Evolutionary conservation across 148 eudicot species (phyloP), one percentile per base, ranked within the genome.

Genomic region (Drosera capensis): DNA sequence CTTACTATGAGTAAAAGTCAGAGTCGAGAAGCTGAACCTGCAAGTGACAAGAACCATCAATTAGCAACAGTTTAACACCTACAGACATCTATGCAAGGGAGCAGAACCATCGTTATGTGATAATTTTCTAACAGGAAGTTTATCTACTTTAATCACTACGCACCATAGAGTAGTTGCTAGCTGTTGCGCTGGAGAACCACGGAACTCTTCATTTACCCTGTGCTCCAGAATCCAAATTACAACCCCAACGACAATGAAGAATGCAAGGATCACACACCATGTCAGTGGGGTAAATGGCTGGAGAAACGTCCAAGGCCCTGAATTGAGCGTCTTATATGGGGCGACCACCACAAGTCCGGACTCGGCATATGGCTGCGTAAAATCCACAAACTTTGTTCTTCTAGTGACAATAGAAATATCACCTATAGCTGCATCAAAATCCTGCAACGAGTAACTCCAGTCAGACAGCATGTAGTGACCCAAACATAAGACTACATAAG

Each of bases 1-100:
- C 94, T 83, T 71, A 83, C 94, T 68, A 52, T 79, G 94, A 28
- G 80, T 57, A 14, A 68, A 73, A 62, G 79, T 75, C 70, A 76
- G 66, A 46, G 94, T 79, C 55, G 87, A 79, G 66, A 83, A 73
- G 56, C 84, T 74, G 67, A 83, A 83, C 84, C 94, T 83, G 83
- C 67, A 66, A 68, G 14, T 12, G 30, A 29, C 2, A 9, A 14
- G 17, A 9, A 48, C 24, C 2, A 37, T 8, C n/a, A 12, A 13
- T 13, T 8, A 8, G 43, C 7, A 9, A 19, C 18, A 3, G 7
- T 11, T 7, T 14, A 14, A 14, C 1, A 41, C 23, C 0, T 0
- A 14, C 43, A 1, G 1, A 7, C n/a, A 39, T 28, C 9, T 28
- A 9, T n/a, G n/a, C n/a, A n/a, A n/a, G n/a, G n/a, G n/a, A n/a